Evolutionary conservation across 805 yeast genomes (phyloP).

Genomic region (Barnettozyma vustinii): DNA sequence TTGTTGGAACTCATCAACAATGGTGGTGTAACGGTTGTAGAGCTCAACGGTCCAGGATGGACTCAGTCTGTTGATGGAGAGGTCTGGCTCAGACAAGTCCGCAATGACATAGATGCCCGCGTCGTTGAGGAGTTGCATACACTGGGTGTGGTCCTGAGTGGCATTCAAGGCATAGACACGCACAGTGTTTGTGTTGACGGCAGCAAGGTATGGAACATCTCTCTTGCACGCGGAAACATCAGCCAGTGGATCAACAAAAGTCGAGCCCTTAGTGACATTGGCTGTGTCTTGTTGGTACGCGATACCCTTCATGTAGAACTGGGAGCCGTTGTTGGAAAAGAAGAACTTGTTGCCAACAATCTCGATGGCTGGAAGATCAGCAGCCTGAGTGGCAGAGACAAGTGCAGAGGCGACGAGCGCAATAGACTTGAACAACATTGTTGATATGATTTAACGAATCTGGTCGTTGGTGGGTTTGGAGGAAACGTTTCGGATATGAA

Average conservation of each 20-base stretch:
- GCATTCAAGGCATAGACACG: constrained; percentile 73
- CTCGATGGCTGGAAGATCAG: constrained; percentile 57
- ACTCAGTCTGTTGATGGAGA: constrained; percentile 53
- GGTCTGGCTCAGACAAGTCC: constrained; percentile 64
- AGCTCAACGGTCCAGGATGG: constrained; percentile 64
- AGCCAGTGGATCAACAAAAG: constrained; percentile 68
- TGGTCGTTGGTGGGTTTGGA: neutral
- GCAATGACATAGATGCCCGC: constrained; percentile 82
- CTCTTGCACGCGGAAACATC: constrained; percentile 56
- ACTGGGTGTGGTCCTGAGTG: constrained; percentile 56
- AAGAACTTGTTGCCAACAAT: constrained; percentile 74
- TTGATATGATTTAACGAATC: neutral
- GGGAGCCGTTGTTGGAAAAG: constrained; percentile 73
- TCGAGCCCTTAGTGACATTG: constrained; percentile 36
- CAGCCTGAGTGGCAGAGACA: constrained; percentile 32
- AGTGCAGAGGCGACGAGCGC: constrained; percentile 32
- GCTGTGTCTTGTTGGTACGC: constrained; percentile 73
- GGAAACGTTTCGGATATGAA: neutral
- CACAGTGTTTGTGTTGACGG: constrained; percentile 60
- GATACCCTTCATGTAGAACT: constrained; percentile 70
- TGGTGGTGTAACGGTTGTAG: constrained; percentile 61
- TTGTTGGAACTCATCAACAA: constrained; percentile 61
- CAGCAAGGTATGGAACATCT: constrained; percentile 66
- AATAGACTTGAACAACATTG: constrained; percentile 31
- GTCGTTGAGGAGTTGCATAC: constrained; percentile 61